Conservation (phyloP, 2,329 filamentous ascomycete genomes). For the Fusarium sp. region DNA sequence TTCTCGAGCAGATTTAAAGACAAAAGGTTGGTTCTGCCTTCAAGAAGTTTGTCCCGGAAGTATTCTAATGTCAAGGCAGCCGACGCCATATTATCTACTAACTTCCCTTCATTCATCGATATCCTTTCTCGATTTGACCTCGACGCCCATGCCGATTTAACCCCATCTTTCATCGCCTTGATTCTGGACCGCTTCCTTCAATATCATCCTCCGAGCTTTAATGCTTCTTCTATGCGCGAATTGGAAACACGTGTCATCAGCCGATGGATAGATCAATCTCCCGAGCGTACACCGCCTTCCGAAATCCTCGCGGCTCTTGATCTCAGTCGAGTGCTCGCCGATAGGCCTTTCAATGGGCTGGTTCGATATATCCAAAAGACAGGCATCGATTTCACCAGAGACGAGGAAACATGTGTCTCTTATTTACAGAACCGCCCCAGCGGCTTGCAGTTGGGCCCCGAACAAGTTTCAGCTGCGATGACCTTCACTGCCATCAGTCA, state of each 20-base stretch:
- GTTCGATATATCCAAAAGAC: conserved; percentile 76
- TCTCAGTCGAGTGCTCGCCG: conserved; percentile 71
- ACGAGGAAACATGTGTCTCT: conserved; percentile 71
- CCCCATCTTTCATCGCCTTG: conserved; percentile 75
- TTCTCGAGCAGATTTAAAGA: conserved; percentile 82
- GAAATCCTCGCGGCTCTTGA: conserved; percentile 77
- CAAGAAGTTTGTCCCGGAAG: conserved; percentile 20
- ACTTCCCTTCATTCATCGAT: conserved; percentile 80
- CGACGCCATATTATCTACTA: conserved; percentile 87
- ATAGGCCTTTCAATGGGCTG: conserved; percentile 65
- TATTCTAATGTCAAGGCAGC: conserved; percentile 66
- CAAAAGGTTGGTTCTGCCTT: conserved; percentile 74
- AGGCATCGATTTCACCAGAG: conserved; percentile 79
- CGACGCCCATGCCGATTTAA: conserved; percentile 72
- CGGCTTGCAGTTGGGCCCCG: conserved; percentile 74
- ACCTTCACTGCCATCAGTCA: conserved; percentile 71
- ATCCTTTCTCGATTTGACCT: conserved; percentile 73
- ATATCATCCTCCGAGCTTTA: conserved; percentile 87
- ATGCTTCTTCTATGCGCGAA: conserved; percentile 76
- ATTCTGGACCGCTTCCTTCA: conserved; percentile 89
- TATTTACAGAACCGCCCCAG: conserved; percentile 63
- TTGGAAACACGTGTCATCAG: conserved; percentile 72
- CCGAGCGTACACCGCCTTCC: conserved; percentile 71
- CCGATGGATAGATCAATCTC: conserved; percentile 68
- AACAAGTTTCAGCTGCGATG: conserved; percentile 83